Evolutionary conservation across 2,329 filamentous ascomycete species (phyloP), one percentile per base, ranked within the genome.

Genomic region (Huntiella omanensis): DNA sequence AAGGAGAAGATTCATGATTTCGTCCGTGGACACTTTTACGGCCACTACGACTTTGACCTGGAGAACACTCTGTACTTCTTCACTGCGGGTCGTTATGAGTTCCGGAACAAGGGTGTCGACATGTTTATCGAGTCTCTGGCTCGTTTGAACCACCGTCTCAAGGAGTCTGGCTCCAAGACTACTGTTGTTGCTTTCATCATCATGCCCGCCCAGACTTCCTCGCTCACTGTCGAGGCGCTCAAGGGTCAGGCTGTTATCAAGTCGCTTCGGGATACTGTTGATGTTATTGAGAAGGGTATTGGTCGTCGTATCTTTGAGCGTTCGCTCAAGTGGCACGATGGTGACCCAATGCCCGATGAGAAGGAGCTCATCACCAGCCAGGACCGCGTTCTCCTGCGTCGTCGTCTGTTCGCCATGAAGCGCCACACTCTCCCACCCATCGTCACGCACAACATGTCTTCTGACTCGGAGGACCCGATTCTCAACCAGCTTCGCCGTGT

Each of bases 1-100:
- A 96, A 96, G 68, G 83, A 93, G 63, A 94, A 93, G 70, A 96
- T 98, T 56, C 84, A 93, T 58, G 91, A 96, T 61, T 98, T 98
- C 59, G 86, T 96, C 15, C 83, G 91, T 42, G 91, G 91, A 8
- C 91, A 98, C 60, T 98, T 98, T 64, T 96, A 96, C 59, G 91
- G 91, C 8, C 87, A 96, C 65, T 92, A 94, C 60, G 87, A 98
- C 59, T 96, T 96, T 54, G 85, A 95, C 51, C 78, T 86, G 11
- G 87, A 96, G 50, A 94, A 96, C 63, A 98, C 91, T 0, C 73
- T 98, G 33, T 98, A 95, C 65, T 81, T 96, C 65, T 98, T 98
- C 69, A 98, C 87, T 3, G 83, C 91, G 5, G 91, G 91, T 50
- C 82, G 91, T 52, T 98, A 98, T 58, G 91, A 98, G 63, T 98